phyloP scores from a whole-genome alignment of 306 rosid genomes.

The Dryas alaskensis region DNA sequence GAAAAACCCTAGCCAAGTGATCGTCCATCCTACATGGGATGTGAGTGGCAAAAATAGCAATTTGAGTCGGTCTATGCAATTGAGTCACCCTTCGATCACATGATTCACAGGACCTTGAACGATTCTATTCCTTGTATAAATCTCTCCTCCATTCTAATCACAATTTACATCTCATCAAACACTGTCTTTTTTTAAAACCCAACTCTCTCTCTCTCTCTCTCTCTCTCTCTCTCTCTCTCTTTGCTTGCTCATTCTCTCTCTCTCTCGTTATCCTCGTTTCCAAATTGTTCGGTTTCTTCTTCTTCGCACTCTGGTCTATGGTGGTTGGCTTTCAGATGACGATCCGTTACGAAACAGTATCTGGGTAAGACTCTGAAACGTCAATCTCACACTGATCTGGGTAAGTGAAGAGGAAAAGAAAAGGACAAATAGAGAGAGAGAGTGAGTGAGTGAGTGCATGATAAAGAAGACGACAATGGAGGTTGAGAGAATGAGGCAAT shows the following conservation, averaged over 20 bases:
- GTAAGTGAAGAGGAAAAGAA: not conserved
- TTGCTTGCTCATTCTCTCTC: slow-evolving; percentile 11
- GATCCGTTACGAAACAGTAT: not conserved
- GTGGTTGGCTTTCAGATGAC: slow-evolving; percentile 26
- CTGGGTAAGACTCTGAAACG: slow-evolving; percentile 27
- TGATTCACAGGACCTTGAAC: no score
- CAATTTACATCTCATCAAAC: not conserved
- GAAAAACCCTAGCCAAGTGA: no score
- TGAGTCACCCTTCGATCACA: not conserved
- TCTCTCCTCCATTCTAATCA: not conserved
- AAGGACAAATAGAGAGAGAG: not conserved
- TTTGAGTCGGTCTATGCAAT: no score
- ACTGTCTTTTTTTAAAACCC: not conserved
- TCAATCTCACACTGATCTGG: slow-evolving; percentile 16
- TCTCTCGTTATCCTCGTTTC: not conserved
- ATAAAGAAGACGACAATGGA: slow-evolving; percentile 39
- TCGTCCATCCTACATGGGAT: not conserved
- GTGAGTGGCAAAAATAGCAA: not conserved
- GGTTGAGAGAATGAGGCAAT: slow-evolving; percentile 41
- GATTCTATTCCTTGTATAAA: not conserved
- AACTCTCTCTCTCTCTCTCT: not conserved
- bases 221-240: not conserved
- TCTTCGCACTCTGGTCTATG: not conserved
- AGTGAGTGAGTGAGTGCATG: not conserved
- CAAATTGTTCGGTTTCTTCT: no score